Evolutionary conservation across 163 green algal genomes (phyloP).

Genomic region (Prototheca wickerhamii): DNA sequence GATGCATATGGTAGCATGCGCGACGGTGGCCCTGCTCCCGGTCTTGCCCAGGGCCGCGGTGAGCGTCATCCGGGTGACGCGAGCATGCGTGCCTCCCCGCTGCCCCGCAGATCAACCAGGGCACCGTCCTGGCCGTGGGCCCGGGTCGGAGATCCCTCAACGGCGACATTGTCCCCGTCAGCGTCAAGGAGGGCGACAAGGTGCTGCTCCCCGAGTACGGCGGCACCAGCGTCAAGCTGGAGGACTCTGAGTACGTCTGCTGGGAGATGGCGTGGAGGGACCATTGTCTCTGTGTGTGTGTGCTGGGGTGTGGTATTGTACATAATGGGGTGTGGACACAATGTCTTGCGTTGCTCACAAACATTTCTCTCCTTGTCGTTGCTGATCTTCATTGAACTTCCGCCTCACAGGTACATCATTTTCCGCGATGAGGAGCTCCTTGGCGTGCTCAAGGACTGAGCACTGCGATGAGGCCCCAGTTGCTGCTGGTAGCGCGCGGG

Average conservation of each 20-base stretch:
- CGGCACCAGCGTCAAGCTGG: constrained; percentile 70
- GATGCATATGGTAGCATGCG: neutral
- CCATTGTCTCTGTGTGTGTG: neutral
- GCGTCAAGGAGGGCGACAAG: constrained; percentile 83
- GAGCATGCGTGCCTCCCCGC: neutral
- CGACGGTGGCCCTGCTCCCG: neutral
- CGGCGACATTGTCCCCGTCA: constrained; percentile 64
- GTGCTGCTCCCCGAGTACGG: constrained; percentile 90
- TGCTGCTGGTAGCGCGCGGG: no score
- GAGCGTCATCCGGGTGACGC: neutral
- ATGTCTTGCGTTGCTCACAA: no score
- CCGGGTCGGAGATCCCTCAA: constrained; percentile 58
- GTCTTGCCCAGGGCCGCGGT: neutral
- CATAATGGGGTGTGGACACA: no score
- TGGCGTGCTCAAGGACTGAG: constrained; percentile 57
- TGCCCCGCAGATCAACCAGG: constrained; percentile 73
- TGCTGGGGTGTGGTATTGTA: neutral
- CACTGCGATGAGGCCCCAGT: no score
- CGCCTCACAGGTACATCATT: constrained; percentile 46
- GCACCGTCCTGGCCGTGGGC: constrained; percentile 74
- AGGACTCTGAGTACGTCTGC: constrained; percentile 72
- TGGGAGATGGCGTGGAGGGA: neutral
- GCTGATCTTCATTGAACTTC: neutral
- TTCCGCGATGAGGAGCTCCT: constrained; percentile 72
- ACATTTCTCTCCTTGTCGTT: no score